Conservation (phyloP, 2,329 filamentous ascomycete species). For the Arachnopeziza araneosa region DNA sequence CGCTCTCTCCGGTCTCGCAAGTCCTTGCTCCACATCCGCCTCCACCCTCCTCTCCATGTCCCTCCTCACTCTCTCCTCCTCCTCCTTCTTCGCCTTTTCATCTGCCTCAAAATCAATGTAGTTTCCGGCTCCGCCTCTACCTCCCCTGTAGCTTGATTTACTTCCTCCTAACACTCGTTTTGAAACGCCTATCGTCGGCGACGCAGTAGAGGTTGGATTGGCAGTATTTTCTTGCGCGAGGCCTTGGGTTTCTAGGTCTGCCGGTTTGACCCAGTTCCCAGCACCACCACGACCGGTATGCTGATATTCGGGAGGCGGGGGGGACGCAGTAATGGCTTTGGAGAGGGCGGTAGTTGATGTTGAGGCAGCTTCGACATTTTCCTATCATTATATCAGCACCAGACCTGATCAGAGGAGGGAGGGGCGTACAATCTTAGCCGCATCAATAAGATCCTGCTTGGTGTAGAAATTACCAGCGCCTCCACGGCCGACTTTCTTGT, state of each 20-base stretch:
- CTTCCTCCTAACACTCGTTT: constrained; percentile 3
- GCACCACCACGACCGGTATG: constrained; percentile 53
- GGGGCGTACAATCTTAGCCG: constrained; percentile 17
- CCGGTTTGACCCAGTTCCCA: constrained; percentile 48
- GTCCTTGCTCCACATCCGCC: constrained; percentile 42
- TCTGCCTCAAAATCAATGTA: constrained; percentile 33
- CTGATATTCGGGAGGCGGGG: constrained; percentile 33
- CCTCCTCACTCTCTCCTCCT: constrained; percentile 31
- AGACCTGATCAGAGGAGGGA: background rate
- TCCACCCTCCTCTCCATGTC: constrained; percentile 39
- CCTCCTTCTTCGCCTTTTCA: constrained; percentile 24
- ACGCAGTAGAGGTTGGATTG: constrained; percentile 4
- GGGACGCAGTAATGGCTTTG: constrained; percentile 16
- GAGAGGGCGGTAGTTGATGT: constrained; percentile 12
- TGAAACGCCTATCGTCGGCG: background rate
- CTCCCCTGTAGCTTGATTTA: constrained; percentile 26
- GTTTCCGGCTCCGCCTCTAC: constrained; percentile 55
- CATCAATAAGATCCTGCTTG: constrained; percentile 46
- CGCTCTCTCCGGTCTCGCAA: constrained; percentile 42
- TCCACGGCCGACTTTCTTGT: constrained; percentile 50
- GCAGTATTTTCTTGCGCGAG: constrained; percentile 6
- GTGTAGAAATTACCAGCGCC: constrained; percentile 59
- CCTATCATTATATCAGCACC: background rate
- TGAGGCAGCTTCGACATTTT: constrained; percentile 27
- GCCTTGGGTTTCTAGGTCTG: constrained; percentile 13